phyloP scores from a whole-genome alignment of 257 asterid species.

The Avicennia marina region DNA sequence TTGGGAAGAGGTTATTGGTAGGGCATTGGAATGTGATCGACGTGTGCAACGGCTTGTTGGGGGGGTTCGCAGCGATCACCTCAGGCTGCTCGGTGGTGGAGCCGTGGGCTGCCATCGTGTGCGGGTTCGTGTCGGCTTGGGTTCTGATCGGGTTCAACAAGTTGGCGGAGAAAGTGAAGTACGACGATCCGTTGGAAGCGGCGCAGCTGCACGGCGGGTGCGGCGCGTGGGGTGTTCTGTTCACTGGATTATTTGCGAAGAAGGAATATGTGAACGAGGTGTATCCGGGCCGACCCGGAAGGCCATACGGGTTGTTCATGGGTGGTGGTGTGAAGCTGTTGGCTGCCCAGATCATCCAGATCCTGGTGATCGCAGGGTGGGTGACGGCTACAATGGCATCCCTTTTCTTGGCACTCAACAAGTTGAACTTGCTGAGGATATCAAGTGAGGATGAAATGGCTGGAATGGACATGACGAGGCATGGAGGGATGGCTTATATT shows the following conservation, averaged over 20 bases:
- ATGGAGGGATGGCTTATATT: constrained; percentile 63
- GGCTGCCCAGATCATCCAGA: constrained; percentile 53
- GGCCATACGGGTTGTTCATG: constrained; percentile 65
- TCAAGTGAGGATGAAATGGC: constrained; percentile 53
- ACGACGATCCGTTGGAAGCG: constrained; percentile 64
- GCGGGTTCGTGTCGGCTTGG: constrained; percentile 61
- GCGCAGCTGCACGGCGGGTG: constrained; percentile 74
- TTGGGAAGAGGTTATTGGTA: constrained; percentile 46
- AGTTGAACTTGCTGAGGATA: constrained; percentile 42
- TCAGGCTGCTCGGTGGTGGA: constrained; percentile 64
- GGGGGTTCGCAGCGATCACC: constrained; percentile 71
- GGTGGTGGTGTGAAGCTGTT: constrained; percentile 66
- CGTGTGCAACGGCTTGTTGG: constrained; percentile 61
- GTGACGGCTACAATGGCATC: constrained; percentile 65
- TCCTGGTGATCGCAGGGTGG: constrained; percentile 49
- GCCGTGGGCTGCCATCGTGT: constrained; percentile 73
- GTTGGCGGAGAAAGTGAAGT: constrained; percentile 43
- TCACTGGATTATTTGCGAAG: constrained; percentile 55
- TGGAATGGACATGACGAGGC: constrained; percentile 62
- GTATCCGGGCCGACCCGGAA: constrained; percentile 31
- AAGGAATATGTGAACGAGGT: constrained; percentile 44
- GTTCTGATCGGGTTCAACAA: constrained; percentile 54
- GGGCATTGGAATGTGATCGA: constrained; percentile 69
- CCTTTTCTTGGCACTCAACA: constrained; percentile 39
- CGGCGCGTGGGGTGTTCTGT: constrained; percentile 63